Evolutionary conservation across 345 rosid genomes (phyloP).

Genomic region (Citrus reticulata): DNA sequence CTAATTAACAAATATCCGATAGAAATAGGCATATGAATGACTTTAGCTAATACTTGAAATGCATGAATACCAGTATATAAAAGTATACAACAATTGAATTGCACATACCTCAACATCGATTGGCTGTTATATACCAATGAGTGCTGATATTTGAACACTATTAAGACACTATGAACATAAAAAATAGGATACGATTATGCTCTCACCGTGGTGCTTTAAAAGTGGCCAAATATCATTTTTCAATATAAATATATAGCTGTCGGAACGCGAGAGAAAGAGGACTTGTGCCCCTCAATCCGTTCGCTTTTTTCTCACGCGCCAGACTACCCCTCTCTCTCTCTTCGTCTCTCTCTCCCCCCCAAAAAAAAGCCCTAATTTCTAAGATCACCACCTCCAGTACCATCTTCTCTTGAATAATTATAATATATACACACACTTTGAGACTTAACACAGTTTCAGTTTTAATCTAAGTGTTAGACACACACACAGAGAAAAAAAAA

Average conservation of each 20-base stretch:
- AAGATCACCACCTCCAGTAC: slow-evolving; percentile 6
- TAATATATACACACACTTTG: not conserved
- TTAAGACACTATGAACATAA: too few relatives aligned
- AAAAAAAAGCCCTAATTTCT: slow-evolving; percentile 33
- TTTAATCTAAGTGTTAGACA: not conserved
- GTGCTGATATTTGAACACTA: too few relatives aligned
- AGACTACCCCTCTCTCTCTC: slow-evolving; percentile 15
- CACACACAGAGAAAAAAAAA: too few relatives aligned
- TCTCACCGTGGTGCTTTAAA: too few relatives aligned
- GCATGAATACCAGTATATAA: not conserved
- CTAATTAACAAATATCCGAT: not conserved
- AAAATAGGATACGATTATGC: too few relatives aligned
- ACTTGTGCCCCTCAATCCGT: slow-evolving; percentile 30
- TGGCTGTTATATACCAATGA: not conserved
- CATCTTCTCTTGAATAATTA: not conserved
- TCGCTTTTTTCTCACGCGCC: slow-evolving; percentile 24
- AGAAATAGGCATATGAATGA: not conserved
- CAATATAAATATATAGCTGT: slow-evolving; percentile 9
- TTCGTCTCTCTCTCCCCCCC: too few relatives aligned
- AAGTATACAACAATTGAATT: not conserved
- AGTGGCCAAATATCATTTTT: too few relatives aligned
- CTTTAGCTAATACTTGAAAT: not conserved
- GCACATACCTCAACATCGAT: not conserved
- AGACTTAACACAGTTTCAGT: not conserved
- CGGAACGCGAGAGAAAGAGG: slow-evolving; percentile 18